Evolutionary conservation across 345 rosid genomes (phyloP), one percentile per base, ranked within the genome.

Genomic region (Sapria himalayana): DNA sequence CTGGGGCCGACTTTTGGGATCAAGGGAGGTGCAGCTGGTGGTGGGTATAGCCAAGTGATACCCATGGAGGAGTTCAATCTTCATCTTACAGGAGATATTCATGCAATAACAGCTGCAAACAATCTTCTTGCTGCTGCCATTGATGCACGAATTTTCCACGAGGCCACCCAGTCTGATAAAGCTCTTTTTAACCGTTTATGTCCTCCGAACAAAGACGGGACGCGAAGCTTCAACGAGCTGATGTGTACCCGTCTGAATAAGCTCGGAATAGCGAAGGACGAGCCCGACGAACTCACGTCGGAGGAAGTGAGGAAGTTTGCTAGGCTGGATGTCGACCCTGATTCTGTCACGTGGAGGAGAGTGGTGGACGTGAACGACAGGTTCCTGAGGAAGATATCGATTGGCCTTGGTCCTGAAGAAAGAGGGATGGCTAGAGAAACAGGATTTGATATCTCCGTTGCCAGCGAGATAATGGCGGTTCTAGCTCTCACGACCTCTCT

Each of bases 31-130:
- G 99, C 99, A 35, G 99, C 95, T 0, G 99, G 99, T 49, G 99
- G 99, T 32, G 99, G 99, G 23, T 84, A 91, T 39, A 91, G 93
- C 64, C 99, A 91, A 58, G 95, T 91, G 45, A 75, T 84, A 40
- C 99, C 99, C 13, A 91, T 91, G 99, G 99, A 91, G 58, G 99
- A 91, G 64, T 84, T 91, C 60, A 84, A 91, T 61, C 86, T 91
- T 56, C 95, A 84, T 48, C 71, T 91, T 29, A 91, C 99, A 0
- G 99, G 99, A 42, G 99, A 91, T 55, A 91, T 84, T 48, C 99
- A 91, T 60, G 99, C 99, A 4, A 91, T 91, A 16, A 80, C 99
- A 5, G 99, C 99, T 55, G 89, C 99, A 49, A 91, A 84, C 71
- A 91, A 91, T 64, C 93, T 91, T 51, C 74, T 91, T 43, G 95